Percentiles rank a stretch among this genome's conserved stretches.
phyloP scores from a whole-genome alignment of 2,329 filamentous ascomycete species.

The Didymella glomerata region DNA sequence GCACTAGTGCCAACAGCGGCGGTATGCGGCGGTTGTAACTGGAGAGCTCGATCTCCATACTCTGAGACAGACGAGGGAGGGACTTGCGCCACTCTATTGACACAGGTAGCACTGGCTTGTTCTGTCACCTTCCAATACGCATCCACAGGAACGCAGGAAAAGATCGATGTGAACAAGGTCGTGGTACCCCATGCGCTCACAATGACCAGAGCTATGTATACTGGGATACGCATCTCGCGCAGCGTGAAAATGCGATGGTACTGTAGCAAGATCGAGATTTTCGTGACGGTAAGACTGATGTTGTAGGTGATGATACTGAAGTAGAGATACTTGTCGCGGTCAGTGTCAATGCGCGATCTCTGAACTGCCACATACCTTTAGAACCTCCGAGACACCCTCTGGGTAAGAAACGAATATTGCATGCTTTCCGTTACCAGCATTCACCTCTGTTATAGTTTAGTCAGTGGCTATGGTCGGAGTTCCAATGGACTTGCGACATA shows the following conservation, averaged over 20 bases:
- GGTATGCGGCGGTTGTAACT: too few relatives aligned
- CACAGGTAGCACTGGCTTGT: slow-evolving; percentile 10
- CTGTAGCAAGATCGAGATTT: slow-evolving; percentile 42
- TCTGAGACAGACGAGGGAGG: neutral
- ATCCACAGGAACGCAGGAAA: slow-evolving; percentile 34
- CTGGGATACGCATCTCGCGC: slow-evolving; percentile 33
- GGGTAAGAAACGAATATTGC: slow-evolving; percentile 31
- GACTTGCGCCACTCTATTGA: slow-evolving; percentile 16
- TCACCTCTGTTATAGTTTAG: slow-evolving; percentile 24
- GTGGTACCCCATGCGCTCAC: slow-evolving; percentile 28
- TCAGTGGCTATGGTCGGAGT: neutral
- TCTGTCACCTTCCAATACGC: slow-evolving; percentile 31
- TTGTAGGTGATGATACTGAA: slow-evolving; percentile 41
- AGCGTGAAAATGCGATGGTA: slow-evolving; percentile 41
- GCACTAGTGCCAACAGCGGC: neutral
- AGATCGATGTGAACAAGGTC: slow-evolving; percentile 26
- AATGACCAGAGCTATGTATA: slow-evolving; percentile 34
- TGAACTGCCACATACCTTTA: slow-evolving; percentile 26
- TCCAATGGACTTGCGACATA: slow-evolving; percentile 10
- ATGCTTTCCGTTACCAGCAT: slow-evolving; percentile 38
- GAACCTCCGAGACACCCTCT: slow-evolving; percentile 12
- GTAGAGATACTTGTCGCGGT: slow-evolving; percentile 33
- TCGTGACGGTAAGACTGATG: slow-evolving; percentile 33
- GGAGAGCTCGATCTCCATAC: neutral
- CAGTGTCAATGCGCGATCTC: neutral